These are phyloP conservation scores for Striga hermonthica DNA, from an alignment of 305 asterid genomes.

Conservation along the genomic window DNA sequence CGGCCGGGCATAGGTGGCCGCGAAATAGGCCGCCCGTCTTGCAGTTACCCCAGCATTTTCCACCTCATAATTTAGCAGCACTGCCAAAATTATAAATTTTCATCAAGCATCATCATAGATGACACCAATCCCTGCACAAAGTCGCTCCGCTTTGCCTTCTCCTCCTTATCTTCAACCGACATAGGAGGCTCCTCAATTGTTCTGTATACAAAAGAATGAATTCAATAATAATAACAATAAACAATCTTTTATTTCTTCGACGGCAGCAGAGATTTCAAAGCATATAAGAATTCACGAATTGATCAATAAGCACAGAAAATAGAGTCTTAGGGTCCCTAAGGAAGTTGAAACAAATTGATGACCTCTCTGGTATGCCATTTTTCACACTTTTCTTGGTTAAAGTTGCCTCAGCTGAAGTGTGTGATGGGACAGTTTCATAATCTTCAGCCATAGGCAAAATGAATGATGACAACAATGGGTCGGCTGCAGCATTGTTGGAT, in stretches of 20 bases:
- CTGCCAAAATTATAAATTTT: not conserved
- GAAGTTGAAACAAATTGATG: slow-evolving; percentile 30
- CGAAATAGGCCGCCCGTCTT: slow-evolving; percentile 25
- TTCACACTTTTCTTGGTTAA: slow-evolving; percentile 57
- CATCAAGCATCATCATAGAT: not conserved
- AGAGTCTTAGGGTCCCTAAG: too few species aligned
- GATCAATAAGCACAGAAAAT: not conserved
- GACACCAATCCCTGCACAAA: slow-evolving; percentile 72
- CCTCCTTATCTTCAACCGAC: slow-evolving; percentile 76
- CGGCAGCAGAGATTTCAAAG: too few species aligned
- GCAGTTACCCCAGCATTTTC: slow-evolving; percentile 23
- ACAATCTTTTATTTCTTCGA: too few species aligned
- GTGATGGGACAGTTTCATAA: slow-evolving; percentile 51
- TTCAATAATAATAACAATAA: not conserved
- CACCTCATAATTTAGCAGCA: slow-evolving; percentile 2
- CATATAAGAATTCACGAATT: too few species aligned
- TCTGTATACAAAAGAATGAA: slow-evolving; percentile 28
- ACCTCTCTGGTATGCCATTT: slow-evolving; percentile 59
- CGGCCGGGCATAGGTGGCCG: slow-evolving; percentile 19
- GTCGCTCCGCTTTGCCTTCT: slow-evolving; percentile 84
- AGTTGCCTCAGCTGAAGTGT: slow-evolving; percentile 46
- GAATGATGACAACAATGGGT: slow-evolving; percentile 82
- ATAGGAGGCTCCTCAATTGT: slow-evolving; percentile 68
- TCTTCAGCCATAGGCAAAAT: slow-evolving; percentile 82
- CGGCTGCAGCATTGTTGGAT: slow-evolving; percentile 72